Conservation (phyloP, 2,329 filamentous ascomycete species). For the Pseudopyrenochaeta lycopersici region DNA sequence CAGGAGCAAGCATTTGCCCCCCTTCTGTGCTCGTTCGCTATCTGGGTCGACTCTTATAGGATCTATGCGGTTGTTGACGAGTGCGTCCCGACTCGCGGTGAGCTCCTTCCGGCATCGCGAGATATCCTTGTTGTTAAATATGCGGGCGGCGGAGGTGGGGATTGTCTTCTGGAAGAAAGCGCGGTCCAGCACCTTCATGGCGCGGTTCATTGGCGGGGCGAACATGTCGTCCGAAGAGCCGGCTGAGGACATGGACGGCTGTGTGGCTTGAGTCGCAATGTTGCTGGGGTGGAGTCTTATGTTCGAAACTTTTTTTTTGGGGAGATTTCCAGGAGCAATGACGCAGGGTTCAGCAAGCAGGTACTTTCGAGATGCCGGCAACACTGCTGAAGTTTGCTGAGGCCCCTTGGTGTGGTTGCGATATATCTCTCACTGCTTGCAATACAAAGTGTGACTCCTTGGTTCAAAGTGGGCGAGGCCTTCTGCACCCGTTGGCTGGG, state of each 20-base stretch:
- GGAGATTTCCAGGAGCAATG: conserved; percentile 5
- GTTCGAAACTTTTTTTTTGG: conserved; percentile 8
- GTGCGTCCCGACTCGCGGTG: conserved; percentile 70
- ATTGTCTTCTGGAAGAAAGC: conserved; percentile 82
- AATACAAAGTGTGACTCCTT: neutral
- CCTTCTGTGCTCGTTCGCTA: conserved; percentile 60
- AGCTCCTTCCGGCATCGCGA: conserved; percentile 74
- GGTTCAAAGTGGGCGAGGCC: conserved; percentile 5
- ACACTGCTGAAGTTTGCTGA: neutral
- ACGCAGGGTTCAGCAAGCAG: conserved; percentile 19
- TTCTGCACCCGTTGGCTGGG: conserved; percentile 12
- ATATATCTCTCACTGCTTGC: neutral
- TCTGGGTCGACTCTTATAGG: conserved; percentile 69
- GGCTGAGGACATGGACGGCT: conserved; percentile 36
- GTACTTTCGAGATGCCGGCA: neutral
- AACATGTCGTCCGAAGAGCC: conserved; percentile 64
- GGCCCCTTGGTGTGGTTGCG: neutral
- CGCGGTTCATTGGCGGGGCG: conserved; percentile 81
- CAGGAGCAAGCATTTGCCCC: conserved; percentile 57
- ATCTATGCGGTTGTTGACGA: conserved; percentile 70
- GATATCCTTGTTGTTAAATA: conserved; percentile 80
- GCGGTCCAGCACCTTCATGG: conserved; percentile 82
- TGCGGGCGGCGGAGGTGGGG: conserved; percentile 78
- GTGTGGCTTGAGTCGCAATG: neutral
- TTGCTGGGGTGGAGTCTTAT: neutral